Base-by-base conservation (phyloP, 345 rosid genomes). In the Gossypium bickii region DNA sequence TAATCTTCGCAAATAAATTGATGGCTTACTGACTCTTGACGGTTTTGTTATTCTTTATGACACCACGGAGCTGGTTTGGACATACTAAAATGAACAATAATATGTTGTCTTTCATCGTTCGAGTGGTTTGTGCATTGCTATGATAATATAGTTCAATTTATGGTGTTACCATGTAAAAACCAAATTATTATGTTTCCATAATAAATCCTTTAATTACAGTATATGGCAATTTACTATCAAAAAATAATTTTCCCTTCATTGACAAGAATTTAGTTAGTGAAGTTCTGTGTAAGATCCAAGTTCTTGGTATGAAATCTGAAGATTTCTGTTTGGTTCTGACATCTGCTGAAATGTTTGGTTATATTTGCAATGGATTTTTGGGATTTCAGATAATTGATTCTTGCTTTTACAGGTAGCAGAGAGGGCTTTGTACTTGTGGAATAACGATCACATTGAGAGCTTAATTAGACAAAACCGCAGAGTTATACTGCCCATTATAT, bases 371-470 rank as follows among this genome's bases (percentile, higher is more conserved):
- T 71, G 7, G 16, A 18, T 55, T 55, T 55, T 27, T 34, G 25
- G 41, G 24, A 67, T 67, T 67, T 45, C 70, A 18, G 41, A 20
- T 1, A 10, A 4, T 27, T 13, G n/a, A 38, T 71, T 2, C 38
- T 41, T 44, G 60, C 12, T 73, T 70, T 74, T 69, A 56, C 83
- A 89, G 94, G 92, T 89, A 75, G 90, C 94, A 17, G 94, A 89
- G 80, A 81, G 92, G 83, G 92, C 94, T 65, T 78, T 89, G 75
- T 88, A 85, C 80, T 83, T 88, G 74, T 89, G 94, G 94, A 88
- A 88, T 85, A 88, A 89, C 59, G 87, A 88, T 72, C 94, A 89
- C 85, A 89, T 89, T 0, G 90, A 86, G 78, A 89, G 85, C 79
- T 78, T 89, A 66, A 88, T 89, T 58, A 81, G 81, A 79, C 92